These are phyloP conservation scores for Pulveroboletus frians DNA, from an alignment of 768 basidiomycete species.

Conservation along the genomic window DNA sequence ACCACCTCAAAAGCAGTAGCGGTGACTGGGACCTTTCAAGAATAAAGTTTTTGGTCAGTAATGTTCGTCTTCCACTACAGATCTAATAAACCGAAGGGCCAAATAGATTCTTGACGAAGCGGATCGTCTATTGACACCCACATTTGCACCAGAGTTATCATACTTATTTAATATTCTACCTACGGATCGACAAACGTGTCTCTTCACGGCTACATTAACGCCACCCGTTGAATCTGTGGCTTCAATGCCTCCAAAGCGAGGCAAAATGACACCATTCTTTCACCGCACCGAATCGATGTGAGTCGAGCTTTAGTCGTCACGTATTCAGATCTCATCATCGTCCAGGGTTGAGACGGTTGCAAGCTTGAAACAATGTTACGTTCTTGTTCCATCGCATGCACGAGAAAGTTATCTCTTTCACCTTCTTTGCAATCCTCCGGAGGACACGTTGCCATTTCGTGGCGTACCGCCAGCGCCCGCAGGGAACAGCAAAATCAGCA, in stretches of 20 bases:
- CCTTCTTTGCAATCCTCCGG: slow-evolving; percentile 84
- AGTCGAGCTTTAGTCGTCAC: slow-evolving; percentile 24
- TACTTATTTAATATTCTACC: slow-evolving; percentile 76
- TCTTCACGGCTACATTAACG: slow-evolving; percentile 95
- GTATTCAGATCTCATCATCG: neutral
- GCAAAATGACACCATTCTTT: slow-evolving; percentile 84
- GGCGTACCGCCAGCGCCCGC: slow-evolving; percentile 53
- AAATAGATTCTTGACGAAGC: slow-evolving; percentile 91
- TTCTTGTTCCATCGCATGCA: slow-evolving; percentile 92
- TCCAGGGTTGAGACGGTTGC: slow-evolving; percentile 83
- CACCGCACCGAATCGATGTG: slow-evolving; percentile 74
- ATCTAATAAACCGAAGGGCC: neutral
- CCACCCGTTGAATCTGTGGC: slow-evolving; percentile 78
- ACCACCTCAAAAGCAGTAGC: slow-evolving; percentile 74
- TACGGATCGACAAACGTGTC: slow-evolving; percentile 85
- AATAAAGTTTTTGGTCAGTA: slow-evolving; percentile 74
- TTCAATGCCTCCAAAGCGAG: slow-evolving; percentile 63
- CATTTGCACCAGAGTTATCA: slow-evolving; percentile 81
- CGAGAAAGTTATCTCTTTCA: slow-evolving; percentile 90
- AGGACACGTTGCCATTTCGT: slow-evolving; percentile 61
- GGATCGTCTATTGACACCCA: slow-evolving; percentile 83
- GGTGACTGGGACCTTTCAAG: slow-evolving; percentile 78
- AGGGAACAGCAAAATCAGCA: slow-evolving; percentile 27
- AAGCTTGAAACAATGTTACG: slow-evolving; percentile 80
- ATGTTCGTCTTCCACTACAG: neutral